A percentile compares a stretch with the other conserved stretches of the same genome.
Conservation (phyloP, 78 protist species). For the Dictyostelium brefeldianum region DNA sequence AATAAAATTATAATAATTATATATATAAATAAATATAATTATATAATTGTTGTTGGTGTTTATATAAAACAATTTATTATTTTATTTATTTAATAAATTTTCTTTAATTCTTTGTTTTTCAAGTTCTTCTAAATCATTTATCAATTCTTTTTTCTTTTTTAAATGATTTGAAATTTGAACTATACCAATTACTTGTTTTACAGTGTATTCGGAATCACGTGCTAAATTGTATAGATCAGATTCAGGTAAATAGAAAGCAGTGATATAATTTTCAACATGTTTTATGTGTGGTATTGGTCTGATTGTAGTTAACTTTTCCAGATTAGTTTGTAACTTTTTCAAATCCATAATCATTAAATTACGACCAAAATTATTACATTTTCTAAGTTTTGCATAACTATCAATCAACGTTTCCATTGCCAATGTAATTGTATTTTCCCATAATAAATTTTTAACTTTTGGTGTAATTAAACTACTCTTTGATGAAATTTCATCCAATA, state of each 20-base stretch:
- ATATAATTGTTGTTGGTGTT: too few relatives aligned
- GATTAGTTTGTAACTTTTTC: slow-evolving; percentile 35
- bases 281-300: slow-evolving; percentile 74
- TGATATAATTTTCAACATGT: slow-evolving; percentile 71
- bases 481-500: slow-evolving; percentile 40
- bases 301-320: slow-evolving; percentile 42
- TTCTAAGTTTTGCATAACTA: slow-evolving; percentile 31
- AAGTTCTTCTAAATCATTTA: slow-evolving; percentile 42
- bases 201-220: slow-evolving; percentile 53
- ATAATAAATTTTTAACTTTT: slow-evolving; percentile 54
- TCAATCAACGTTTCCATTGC: slow-evolving; percentile 71
- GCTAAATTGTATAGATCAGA: slow-evolving; percentile 51
- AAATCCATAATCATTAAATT: slow-evolving; percentile 78
- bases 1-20: too few relatives aligned
- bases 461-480: slow-evolving; percentile 44
- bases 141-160: slow-evolving; percentile 57
- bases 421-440: slow-evolving; percentile 59
- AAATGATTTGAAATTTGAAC: slow-evolving; percentile 51
- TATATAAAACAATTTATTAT: too few relatives aligned
- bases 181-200: slow-evolving; percentile 43
- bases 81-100: not conserved
- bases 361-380: slow-evolving; percentile 67
- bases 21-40: too few relatives aligned
- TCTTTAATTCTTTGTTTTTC: slow-evolving; percentile 32
- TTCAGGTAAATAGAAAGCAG: slow-evolving; percentile 56